Base-by-base conservation (phyloP, 2,329 filamentous ascomycete genomes). In the Trichothecium sympodiale region DNA sequence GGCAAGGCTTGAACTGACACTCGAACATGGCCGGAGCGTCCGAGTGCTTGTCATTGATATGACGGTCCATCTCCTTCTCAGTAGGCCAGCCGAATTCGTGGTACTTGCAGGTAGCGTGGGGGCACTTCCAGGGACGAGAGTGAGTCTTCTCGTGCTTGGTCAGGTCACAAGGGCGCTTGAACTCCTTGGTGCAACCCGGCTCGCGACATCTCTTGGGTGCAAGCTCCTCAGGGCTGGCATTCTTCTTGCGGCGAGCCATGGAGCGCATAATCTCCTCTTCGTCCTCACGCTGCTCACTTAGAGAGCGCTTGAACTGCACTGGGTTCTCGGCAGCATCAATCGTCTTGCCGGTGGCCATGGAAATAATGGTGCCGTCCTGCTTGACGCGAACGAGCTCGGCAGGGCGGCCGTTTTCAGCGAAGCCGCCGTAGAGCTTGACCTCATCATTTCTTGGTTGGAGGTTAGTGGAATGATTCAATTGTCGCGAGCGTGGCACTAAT, bases 81-180 rank as follows among this genome's bases (percentile, higher is more conserved):
- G 91, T 96, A 4, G 91, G 89, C 83, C 89, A 96, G 34, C 91
- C 91, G 48, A 83, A 77, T 25, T 81, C 74, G 56, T 83, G 77
- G 59, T 94, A 96, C 56, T 93, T 94, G 82, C 91, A 96, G 31
- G 74, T 78, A 29, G 72, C 53, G 16, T 84, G 67, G 6, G 78
- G 73, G 60, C 91, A 98, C 67, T 98, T 98, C 83, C 84, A 95
- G 8, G 89, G 91, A 26, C 91, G 83, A 38, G 85, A 87, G 59
- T 98, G 91, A 0, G 89, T 96, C 69, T 96, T 98, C 64, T 94
- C 83, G 61, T 98, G 91, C 69, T 96, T 96, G 46, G 87, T 95
- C 40, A 96, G 67, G 57, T 98, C 91, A 60, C 91, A 96, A n/a
- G 86, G 86, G 42, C 91, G 80, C 62, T 91, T 93, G 67, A 96